Conservation (phyloP, 352 stramenopile species). For the Pythium guiyangense region DNA sequence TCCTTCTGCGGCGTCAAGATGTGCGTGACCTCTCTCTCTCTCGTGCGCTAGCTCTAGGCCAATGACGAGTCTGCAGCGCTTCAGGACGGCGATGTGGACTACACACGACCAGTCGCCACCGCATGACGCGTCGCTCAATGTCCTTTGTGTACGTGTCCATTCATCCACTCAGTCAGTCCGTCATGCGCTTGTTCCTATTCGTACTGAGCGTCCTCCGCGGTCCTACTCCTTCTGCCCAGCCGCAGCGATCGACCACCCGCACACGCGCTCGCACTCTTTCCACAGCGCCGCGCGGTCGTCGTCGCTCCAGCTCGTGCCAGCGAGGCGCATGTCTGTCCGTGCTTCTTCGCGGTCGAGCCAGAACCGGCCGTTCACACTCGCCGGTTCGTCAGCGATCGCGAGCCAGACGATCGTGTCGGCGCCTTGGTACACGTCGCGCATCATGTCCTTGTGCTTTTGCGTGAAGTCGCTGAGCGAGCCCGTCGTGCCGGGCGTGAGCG, state of each 20-base stretch:
- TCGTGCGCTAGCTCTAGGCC: too few species aligned
- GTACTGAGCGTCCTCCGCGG: too few species aligned
- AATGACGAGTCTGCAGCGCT: too few species aligned
- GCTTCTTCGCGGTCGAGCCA: constrained; percentile 41
- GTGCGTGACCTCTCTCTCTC: too few species aligned
- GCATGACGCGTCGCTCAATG: too few species aligned
- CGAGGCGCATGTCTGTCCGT: constrained; percentile 40
- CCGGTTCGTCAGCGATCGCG: constrained; percentile 32
- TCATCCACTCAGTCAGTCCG: too few species aligned
- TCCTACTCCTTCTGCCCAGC: too few species aligned
- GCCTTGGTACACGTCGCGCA: constrained; percentile 35
- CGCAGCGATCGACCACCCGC: constrained; percentile 15
- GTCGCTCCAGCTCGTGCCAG: constrained; percentile 35
- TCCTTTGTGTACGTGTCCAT: too few species aligned
- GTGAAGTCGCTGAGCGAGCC: constrained; percentile 33
- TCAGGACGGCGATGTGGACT: too few species aligned
- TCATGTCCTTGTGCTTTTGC: constrained; percentile 35
- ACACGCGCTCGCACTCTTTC: constrained; percentile 28
- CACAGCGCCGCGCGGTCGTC: constrained; percentile 32
- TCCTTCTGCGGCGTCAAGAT: too few species aligned
- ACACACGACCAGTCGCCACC: too few species aligned
- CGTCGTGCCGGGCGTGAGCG: constrained; percentile 33
- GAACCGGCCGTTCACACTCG: constrained; percentile 29
- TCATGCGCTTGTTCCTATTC: too few species aligned
- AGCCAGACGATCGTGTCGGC: constrained; percentile 50